Percentiles rank a stretch among this genome's conserved stretches.
Evolutionary conservation across 176 grass and related monocot species (phyloP).

Genomic region (Elymus sibiricus): DNA sequence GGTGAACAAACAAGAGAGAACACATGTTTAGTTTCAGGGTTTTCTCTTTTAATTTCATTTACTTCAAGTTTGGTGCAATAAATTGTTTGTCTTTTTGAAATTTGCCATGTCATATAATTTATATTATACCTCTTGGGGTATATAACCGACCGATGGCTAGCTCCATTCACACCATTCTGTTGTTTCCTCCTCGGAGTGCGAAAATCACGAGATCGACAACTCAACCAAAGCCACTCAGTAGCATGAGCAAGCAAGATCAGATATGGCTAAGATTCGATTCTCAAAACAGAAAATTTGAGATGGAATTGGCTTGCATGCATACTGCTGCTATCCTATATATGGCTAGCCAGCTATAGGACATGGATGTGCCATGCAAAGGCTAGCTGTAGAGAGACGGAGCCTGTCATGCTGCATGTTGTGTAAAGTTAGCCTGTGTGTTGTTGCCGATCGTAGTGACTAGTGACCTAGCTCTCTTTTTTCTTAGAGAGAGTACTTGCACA

Average conservation of each 20-base stretch:
- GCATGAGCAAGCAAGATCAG: neutral
- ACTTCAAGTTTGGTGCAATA: neutral
- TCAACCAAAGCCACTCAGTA: neutral
- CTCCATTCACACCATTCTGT: too few relatives aligned
- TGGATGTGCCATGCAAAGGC: neutral
- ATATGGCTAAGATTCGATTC: neutral
- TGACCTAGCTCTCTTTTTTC: too few relatives aligned
- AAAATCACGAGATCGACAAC: neutral
- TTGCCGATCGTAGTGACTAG: neutral
- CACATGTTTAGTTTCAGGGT: neutral
- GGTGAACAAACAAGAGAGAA: neutral
- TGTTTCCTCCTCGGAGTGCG: neutral
- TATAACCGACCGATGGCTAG: neutral
- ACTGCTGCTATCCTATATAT: neutral
- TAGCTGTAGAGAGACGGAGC: neutral
- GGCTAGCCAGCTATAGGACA: neutral
- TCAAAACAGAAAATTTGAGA: neutral
- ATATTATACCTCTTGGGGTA: neutral
- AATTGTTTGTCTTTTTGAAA: neutral
- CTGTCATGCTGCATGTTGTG: constrained; percentile 5
- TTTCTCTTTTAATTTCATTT: neutral
- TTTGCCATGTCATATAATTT: neutral
- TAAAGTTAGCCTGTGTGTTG: neutral
- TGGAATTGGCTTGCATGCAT: neutral
- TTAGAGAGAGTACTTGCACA: neutral